Evolutionary conservation across 495 filamentous ascomycete species (phyloP).

Genomic region (Coniosporium apollinis): DNA sequence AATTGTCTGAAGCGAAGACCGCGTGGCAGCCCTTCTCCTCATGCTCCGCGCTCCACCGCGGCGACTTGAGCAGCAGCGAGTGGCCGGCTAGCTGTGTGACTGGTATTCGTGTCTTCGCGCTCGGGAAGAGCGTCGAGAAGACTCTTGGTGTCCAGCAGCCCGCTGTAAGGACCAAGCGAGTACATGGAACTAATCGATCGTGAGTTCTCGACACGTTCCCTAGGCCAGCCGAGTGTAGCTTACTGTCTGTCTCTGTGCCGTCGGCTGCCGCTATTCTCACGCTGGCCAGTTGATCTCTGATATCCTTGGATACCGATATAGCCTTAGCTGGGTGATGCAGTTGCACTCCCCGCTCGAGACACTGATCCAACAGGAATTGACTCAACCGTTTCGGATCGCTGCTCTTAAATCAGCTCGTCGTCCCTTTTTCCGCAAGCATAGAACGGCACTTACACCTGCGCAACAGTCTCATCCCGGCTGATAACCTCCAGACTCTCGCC

Average conservation of each 20-base stretch:
- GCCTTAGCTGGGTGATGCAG: conserved; percentile 49
- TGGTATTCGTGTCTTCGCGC: conserved; percentile 30
- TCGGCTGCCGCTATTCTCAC: conserved; percentile 29
- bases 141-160: conserved; percentile 54
- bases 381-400: conserved; percentile 46
- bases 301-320: conserved; percentile 33
- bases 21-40: conserved; percentile 41
- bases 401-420: conserved; percentile 4
- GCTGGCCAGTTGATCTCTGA: conserved; percentile 27
- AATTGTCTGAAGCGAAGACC: conserved; percentile 42
- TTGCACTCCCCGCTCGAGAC: conserved; percentile 40
- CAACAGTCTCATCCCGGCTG: conserved; percentile 41
- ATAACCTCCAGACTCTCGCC: conserved; percentile 43
- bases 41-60: conserved; percentile 32
- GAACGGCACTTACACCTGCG: conserved; percentile 40
- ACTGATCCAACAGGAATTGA: conserved; percentile 42
- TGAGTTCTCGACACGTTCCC: background rate
- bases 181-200: conserved; percentile 39
- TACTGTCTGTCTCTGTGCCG: conserved; percentile 32
- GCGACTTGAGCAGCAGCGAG: conserved; percentile 47
- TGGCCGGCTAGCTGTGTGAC: conserved; percentile 53
- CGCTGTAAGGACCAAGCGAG: conserved; percentile 43
- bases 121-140: conserved; percentile 45
- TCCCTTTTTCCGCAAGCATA: background rate
- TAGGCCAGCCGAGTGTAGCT: background rate